phyloP scores from a whole-genome alignment of 257 asterid genomes.

The Nicotiana knightiana region DNA sequence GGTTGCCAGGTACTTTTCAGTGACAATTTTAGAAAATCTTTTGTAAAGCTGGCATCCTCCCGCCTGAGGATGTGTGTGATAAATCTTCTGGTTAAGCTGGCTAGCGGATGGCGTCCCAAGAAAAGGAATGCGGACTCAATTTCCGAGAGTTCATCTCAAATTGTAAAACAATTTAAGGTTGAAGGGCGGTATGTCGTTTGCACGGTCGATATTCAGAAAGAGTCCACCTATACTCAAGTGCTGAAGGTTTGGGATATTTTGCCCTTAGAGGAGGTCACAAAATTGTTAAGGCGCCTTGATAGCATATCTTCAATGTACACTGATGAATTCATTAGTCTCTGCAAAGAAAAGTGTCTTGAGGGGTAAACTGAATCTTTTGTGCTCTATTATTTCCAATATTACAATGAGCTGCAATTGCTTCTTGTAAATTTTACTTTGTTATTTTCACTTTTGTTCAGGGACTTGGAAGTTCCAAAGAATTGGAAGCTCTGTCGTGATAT shows the following conservation, averaged over 20 bases:
- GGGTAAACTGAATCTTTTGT: constrained; percentile 32
- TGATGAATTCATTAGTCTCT: constrained; percentile 38
- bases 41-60: constrained; percentile 28
- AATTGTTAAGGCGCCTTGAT: constrained; percentile 44
- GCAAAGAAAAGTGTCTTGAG: constrained; percentile 38
- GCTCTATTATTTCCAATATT: neutral
- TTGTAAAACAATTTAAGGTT: constrained; percentile 48
- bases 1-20: constrained; percentile 49
- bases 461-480: constrained; percentile 48
- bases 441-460: constrained; percentile 22
- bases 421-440: neutral
- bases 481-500: constrained; percentile 40
- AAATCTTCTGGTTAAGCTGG: constrained; percentile 37
- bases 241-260: constrained; percentile 60
- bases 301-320: constrained; percentile 40
- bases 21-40: constrained; percentile 49
- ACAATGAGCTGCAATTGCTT: neutral
- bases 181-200: constrained; percentile 40
- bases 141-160: constrained; percentile 38
- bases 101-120: constrained; percentile 73
- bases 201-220: constrained; percentile 43
- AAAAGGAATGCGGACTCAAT: constrained; percentile 34
- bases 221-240: constrained; percentile 38
- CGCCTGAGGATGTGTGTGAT: constrained; percentile 31
- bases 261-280: constrained; percentile 38